Evolutionary conservation across 306 rosid genomes (phyloP), one percentile per base, ranked within the genome.

Genomic region (Citrullus amarus): DNA sequence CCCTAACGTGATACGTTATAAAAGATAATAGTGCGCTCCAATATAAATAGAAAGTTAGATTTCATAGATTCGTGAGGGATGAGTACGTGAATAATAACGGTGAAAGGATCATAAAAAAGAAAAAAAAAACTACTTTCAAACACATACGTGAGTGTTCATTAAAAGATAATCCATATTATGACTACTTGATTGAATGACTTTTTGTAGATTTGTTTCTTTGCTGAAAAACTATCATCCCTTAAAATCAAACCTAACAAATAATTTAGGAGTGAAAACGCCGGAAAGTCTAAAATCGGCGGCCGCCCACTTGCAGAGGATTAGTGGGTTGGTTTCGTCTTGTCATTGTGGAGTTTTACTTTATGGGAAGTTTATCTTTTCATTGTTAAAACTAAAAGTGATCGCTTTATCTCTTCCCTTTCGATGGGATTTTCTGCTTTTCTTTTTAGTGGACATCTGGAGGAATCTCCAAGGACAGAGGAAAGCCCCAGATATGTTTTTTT

Each of bases 401-500:
- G 50, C 50, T 44, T 44, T 44, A 44, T 8, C 50, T 44, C 74
- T 69, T 22, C 32, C 75, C 14, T 43, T 41, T 71, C 22, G 58
- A 56, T 71, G 77, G 59, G 28, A 36, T 12, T 50, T 69, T 25
- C 28, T 28, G 25, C 61, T 76, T 81, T 55, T 59, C 15, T 46
- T 78, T 20, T 68, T 68, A 39, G 28, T 62, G 67, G 60, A 43
- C 46, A 46, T 3, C 36, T 63, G 76, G 79, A 65, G 61, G 82
- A 79, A 79, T 63, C 85, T 86, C 82, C 89, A 34, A 83, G 78
- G 60, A 81, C 54, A 60, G 77, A 6, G 86, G 76, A 77, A 50
- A 28, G 32, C 15, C 69, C 25, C 6, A 30, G 36, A 68, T 13
- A 6, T 20, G 10, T 16, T 8, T 65, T 0, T 17, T 34, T 34